Base-by-base conservation (phyloP, 106 monocot genomes). In the Acorus gramineus region DNA sequence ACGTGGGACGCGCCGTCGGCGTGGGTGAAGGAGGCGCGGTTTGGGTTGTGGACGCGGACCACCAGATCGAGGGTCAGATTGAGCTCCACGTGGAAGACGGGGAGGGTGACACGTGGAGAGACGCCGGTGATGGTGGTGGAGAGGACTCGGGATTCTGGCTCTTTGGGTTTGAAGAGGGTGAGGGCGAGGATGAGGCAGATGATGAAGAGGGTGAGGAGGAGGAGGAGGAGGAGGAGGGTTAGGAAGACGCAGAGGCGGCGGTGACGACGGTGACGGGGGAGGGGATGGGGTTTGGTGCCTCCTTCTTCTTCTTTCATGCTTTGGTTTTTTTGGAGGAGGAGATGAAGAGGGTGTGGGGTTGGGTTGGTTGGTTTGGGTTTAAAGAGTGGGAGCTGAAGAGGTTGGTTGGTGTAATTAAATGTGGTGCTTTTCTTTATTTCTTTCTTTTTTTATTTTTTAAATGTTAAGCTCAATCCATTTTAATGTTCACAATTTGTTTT, bases 1-100 rank as follows among this genome's bases (percentile, higher is more conserved):
- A 69, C 4, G 11, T 42, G 4, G 49, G 58, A 4, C 11, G 6
- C 11, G 50, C 59, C 69, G 9, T 14, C 9, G 50, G 14, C 8
- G 69, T 69, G 69, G 50, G 49, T 4, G 59, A 69, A 69, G 50
- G 69, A 59, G 28, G 59, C 69, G 8, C 42, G 59, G 42, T 69
- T 69, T 49, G 51, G 69, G 69, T 69, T 69, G 59, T 69, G 42
- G 50, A 69, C 59, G 14, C 6, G 59, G 50, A 69, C 13, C 4
- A 49, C 9, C 43, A 69, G 69, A 42, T 51, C 49, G 14, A 69
- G 59, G 50, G 59, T 50, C 50, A 69, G 7, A 50, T 69, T 69
- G 69, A 69, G 59, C 7, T 50, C 9, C 42, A 69, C 45, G 11
- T 13, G 6, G 59, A 50, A 7, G 7, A 8, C 11, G 7, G 69